Percentiles rank a stretch among this genome's conserved stretches.
Evolutionary conservation across 345 rosid species (phyloP).

Genomic region (Eucalyptus sideroxylon): DNA sequence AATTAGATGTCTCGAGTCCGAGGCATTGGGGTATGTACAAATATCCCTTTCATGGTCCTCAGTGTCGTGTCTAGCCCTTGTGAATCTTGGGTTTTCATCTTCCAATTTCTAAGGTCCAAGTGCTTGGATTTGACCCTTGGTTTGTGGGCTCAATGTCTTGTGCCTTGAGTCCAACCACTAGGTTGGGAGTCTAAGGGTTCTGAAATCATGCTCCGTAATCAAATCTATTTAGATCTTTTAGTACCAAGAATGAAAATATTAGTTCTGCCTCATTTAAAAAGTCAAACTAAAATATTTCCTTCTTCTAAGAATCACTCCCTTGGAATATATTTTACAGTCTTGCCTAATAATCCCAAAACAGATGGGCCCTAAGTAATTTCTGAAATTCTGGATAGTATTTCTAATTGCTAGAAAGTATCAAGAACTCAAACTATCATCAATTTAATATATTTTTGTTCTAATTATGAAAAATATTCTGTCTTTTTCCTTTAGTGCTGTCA

Average conservation of each 20-base stretch:
- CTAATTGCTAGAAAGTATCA: neutral
- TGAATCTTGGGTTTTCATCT: neutral
- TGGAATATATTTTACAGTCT: too few relatives aligned
- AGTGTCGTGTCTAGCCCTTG: neutral
- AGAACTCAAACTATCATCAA: too few relatives aligned
- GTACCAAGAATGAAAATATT: neutral
- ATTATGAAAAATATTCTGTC: too few relatives aligned
- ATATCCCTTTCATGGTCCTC: neutral
- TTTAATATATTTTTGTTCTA: too few relatives aligned
- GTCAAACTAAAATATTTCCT: neutral
- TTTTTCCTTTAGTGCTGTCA: too few relatives aligned
- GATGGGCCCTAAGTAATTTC: neutral
- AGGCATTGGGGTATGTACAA: neutral
- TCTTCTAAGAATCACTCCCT: too few relatives aligned
- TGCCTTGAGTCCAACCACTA: neutral
- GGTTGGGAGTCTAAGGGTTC: accelerated
- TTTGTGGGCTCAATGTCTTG: neutral
- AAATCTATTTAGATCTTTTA: neutral
- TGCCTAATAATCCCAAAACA: neutral
- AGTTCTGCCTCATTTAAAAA: too few relatives aligned
- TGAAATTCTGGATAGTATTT: neutral
- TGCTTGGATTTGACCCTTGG: neutral
- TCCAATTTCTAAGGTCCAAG: neutral
- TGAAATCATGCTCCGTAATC: accelerated
- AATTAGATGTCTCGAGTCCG: neutral